Conservation (phyloP, 805 yeast species). For the Wickerhamomyces alni region DNA sequence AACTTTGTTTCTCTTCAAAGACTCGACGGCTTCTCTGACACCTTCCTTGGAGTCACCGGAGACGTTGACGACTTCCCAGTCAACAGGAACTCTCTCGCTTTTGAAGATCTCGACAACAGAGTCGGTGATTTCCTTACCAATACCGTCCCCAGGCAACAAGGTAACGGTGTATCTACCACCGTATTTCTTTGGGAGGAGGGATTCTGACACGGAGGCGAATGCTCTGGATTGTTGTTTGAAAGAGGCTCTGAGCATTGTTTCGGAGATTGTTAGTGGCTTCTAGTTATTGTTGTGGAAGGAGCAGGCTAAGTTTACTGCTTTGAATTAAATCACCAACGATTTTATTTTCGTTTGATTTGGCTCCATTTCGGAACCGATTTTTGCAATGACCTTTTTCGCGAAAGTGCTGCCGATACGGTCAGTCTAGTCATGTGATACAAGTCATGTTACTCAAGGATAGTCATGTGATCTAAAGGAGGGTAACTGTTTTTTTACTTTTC, state of each 20-base stretch:
- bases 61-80: constrained; percentile 82
- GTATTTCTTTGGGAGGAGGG: constrained; percentile 78
- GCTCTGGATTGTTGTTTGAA: constrained; percentile 27
- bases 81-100: constrained; percentile 85
- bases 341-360: neutral
- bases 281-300: neutral
- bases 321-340: neutral
- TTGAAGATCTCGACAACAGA: constrained; percentile 87
- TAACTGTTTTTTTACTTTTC: no score
- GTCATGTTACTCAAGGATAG: no score
- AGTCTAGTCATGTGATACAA: no score
- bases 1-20: constrained; percentile 91
- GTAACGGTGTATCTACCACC: constrained; percentile 95
- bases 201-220: constrained; percentile 52
- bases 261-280: neutral
- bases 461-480: no score
- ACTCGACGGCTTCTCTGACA: constrained; percentile 80
- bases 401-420: no score
- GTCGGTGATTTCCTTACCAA: constrained; percentile 92
- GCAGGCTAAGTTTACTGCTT: neutral
- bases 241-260: constrained; percentile 26
- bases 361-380: neutral
- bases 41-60: constrained; percentile 53
- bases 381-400: neutral
- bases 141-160: constrained; percentile 96